Conservation (phyloP, 495 filamentous ascomycete genomes). For the Neurospora sp. region DNA sequence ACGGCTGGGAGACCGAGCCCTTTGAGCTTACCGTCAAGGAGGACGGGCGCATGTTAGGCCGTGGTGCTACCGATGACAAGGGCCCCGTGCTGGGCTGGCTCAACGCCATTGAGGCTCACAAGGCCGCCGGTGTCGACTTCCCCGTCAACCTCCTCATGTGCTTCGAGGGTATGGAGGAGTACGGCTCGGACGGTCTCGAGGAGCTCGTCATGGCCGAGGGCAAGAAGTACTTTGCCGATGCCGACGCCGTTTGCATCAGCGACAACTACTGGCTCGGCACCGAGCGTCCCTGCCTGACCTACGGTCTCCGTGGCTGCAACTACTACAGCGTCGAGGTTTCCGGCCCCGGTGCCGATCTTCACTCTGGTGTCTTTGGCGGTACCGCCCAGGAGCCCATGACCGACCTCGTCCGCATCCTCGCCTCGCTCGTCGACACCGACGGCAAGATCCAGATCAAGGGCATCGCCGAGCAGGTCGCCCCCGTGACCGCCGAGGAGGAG, state of each 20-base stretch:
- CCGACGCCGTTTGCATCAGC: constrained; percentile 94
- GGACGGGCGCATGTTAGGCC: constrained; percentile 88
- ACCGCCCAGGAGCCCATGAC: constrained; percentile 98
- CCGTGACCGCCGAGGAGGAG: constrained; percentile 77
- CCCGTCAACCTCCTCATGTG: constrained; percentile 99
- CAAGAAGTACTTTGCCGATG: constrained; percentile 85
- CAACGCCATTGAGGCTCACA: constrained; percentile 94
- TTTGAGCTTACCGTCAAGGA: constrained; percentile 83
- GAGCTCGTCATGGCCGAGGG: constrained; percentile 85
- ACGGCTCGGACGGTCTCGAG: constrained; percentile 92
- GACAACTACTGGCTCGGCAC: constrained; percentile 99
- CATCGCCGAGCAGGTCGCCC: constrained; percentile 82
- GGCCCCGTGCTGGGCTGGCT: constrained; percentile 96
- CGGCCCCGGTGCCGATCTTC: constrained; percentile 86
- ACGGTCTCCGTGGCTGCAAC: constrained; percentile 94
- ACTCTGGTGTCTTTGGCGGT: constrained; percentile 93
- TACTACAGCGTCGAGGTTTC: constrained; percentile 87
- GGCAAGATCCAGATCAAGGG: constrained; percentile 88
- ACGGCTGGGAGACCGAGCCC: constrained; percentile 94
- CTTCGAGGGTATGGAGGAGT: constrained; percentile 99
- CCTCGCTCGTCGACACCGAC: constrained; percentile 71
- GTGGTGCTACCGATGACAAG: constrained; percentile 96
- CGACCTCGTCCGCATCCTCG: constrained; percentile 74
- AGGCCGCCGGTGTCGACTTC: constrained; percentile 85
- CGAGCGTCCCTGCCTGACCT: constrained; percentile 94